phyloP scores from a whole-genome alignment of 768 basidiomycete genomes.

The Leucocoprinus leucothites region DNA sequence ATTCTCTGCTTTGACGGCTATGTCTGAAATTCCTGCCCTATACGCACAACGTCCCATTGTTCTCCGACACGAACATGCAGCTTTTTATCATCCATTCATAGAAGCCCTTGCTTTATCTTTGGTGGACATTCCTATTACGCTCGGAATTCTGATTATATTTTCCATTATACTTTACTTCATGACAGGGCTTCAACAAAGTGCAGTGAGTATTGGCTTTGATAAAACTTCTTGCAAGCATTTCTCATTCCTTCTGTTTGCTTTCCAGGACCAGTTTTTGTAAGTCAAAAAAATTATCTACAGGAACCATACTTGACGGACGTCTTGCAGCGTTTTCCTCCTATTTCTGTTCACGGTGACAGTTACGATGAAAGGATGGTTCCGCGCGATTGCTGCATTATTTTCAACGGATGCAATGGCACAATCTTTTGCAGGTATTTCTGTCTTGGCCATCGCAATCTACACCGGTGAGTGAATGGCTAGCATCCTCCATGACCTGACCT shows the following conservation, averaged over 20 bases:
- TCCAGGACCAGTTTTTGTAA: slow-evolving; percentile 55
- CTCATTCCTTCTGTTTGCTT: background rate
- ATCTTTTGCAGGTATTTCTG: slow-evolving; percentile 47
- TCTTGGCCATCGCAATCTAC: slow-evolving; percentile 29
- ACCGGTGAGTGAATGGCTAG: slow-evolving; percentile 18
- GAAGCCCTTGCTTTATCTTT: slow-evolving; percentile 51
- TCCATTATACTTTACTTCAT: slow-evolving; percentile 58
- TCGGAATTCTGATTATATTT: slow-evolving; percentile 41
- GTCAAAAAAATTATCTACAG: slow-evolving; percentile 18
- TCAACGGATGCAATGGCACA: slow-evolving; percentile 60
- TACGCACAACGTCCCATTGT: slow-evolving; percentile 62
- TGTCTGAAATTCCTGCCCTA: slow-evolving; percentile 64
- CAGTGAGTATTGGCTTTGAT: slow-evolving; percentile 16
- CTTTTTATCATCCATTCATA: slow-evolving; percentile 46
- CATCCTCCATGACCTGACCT: background rate
- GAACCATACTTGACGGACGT: background rate
- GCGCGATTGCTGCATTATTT: slow-evolving; percentile 61
- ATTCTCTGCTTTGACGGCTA: slow-evolving; percentile 53
- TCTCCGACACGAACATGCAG: slow-evolving; percentile 51
- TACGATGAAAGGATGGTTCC: slow-evolving; percentile 77
- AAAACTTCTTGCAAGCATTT: background rate
- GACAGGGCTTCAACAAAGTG: slow-evolving; percentile 50
- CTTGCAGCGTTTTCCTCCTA: slow-evolving; percentile 51
- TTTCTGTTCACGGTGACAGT: slow-evolving; percentile 55
- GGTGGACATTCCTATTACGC: slow-evolving; percentile 57